Base-by-base conservation (phyloP, 1,284 basidiomycete genomes). In the Xerocomus amazonicus region DNA sequence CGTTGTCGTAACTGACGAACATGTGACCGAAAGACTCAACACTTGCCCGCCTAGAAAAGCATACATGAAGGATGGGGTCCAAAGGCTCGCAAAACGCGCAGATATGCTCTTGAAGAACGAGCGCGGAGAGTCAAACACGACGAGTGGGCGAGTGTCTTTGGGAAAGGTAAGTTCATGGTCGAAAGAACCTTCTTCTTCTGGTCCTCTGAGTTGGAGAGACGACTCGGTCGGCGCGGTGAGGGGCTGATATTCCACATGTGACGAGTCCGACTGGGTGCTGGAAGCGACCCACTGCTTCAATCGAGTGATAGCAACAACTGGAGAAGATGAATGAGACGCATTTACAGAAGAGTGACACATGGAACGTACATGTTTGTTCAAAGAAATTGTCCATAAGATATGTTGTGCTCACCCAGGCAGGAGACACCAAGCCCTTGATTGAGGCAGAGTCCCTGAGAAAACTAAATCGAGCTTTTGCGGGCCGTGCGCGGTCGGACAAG, bases 1-100 rank as follows among this genome's bases (percentile, higher is more conserved):
- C 4, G 86, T 86, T 2, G 87, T 91, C 43, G 83, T 82, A 16
- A 90, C 83, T 8, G 62, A 67, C 4, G 51, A 40, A 34, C 60
- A 66, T 7, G 62, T 64, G 38, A 65, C 14, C 4, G 26, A 40
- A 32, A 64, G 32, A 32, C 62, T 64, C 38, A 64, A 35, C 7
- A 68, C 3, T 32, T 64, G 62, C 6, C 62, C 62, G 6, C 63
- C 65, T 16, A 64, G 54, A n/a, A 64, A 17, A 10, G 65, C 60
- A 34, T 65, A 63, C 12, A 45, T 46, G 23, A 64, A 67, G 28
- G 62, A 59, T 0, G 58, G 61, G 6, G 62, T 64, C 62, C 65
- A 64, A 14, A 64, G 48, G 52, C 65, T 66, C 37, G 52, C 32
- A 33, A 66, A 59, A 27, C 58, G 62, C 2, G 43, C 38, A 6